These are phyloP conservation scores for Alternaria hordeiaustralica DNA, from an alignment of 2,329 filamentous ascomycete species.

Conservation along the genomic window DNA sequence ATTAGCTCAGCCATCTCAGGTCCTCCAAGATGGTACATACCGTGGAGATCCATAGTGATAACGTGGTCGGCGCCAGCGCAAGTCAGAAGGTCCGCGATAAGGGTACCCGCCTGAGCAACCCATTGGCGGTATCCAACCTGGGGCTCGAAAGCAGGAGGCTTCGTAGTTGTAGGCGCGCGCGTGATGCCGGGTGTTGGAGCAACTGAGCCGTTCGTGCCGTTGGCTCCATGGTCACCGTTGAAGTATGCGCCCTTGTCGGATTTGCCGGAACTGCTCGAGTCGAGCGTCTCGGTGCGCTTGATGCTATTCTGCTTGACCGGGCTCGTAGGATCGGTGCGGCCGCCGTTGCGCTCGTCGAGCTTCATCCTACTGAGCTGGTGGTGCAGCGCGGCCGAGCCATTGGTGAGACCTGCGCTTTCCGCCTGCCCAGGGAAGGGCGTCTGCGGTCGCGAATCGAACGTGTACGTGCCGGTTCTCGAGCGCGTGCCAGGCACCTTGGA, in stretches of 20 bases:
- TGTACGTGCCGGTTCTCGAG: slow-evolving; percentile 64
- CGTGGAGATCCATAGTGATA: slow-evolving; percentile 88
- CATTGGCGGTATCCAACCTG: slow-evolving; percentile 97
- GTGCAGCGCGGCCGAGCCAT: slow-evolving; percentile 73
- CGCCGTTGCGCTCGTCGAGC: slow-evolving; percentile 62
- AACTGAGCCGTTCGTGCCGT: slow-evolving; percentile 21
- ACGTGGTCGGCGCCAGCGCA: slow-evolving; percentile 96
- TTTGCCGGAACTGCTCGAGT: slow-evolving; percentile 40
- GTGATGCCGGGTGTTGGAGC: slow-evolving; percentile 20
- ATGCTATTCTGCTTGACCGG: slow-evolving; percentile 35
- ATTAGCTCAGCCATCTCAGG: slow-evolving; percentile 10
- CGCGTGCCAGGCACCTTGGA: slow-evolving; percentile 64
- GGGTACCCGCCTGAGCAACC: slow-evolving; percentile 95
- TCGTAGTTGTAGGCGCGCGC: slow-evolving; percentile 46
- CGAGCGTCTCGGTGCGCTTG: slow-evolving; percentile 42
- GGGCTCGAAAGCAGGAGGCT: slow-evolving; percentile 70
- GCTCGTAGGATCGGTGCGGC: slow-evolving; percentile 33
- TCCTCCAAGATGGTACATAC: slow-evolving; percentile 8
- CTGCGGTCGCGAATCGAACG: slow-evolving; percentile 89
- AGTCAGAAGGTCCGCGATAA: slow-evolving; percentile 91
- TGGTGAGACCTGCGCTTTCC: slow-evolving; percentile 70
- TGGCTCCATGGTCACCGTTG: slow-evolving; percentile 34
- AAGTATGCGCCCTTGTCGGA: slow-evolving; percentile 32
- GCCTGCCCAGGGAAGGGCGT: slow-evolving; percentile 78
- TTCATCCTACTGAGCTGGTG: slow-evolving; percentile 75